Evolutionary conservation across 192 early-diverging fungal species (phyloP).

Genomic region (Coemansia sp.): DNA sequence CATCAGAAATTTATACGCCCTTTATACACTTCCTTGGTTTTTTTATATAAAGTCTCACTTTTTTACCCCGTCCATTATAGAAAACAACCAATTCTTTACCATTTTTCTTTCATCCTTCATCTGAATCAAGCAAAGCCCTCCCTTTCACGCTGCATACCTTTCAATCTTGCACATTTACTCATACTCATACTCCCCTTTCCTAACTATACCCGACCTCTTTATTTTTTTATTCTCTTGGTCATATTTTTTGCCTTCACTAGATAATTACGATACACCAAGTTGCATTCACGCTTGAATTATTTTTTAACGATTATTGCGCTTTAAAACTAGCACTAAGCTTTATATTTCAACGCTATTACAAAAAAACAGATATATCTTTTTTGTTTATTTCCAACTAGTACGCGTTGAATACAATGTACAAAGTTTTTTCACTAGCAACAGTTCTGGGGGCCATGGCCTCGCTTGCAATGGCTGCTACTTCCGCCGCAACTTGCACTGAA

Average conservation of each 20-base stretch:
- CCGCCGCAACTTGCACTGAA: slow-evolving; percentile 22
- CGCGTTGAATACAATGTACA: slow-evolving; percentile 13
- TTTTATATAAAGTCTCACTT: slow-evolving; percentile 5
- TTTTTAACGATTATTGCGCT: neutral
- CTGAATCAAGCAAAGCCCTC: neutral
- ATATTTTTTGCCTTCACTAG: neutral
- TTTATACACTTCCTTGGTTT: neutral
- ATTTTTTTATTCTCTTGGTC: neutral
- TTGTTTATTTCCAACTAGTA: neutral
- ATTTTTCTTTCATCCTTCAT: neutral
- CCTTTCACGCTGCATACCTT: neutral
- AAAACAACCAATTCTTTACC: neutral
- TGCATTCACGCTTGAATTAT: neutral
- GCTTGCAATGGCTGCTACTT: slow-evolving; percentile 9
- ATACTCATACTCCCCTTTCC: neutral
- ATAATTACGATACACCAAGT: neutral
- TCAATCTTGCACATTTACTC: neutral
- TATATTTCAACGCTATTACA: neutral
- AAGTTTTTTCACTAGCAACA: slow-evolving; percentile 13
- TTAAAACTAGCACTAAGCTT: neutral
- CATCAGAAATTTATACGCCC: neutral
- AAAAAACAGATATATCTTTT: neutral
- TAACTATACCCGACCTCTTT: neutral
- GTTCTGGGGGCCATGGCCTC: slow-evolving; percentile 20
- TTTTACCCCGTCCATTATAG: slow-evolving; percentile 3